A percentile compares a stretch with the other conserved stretches of the same genome.
These are phyloP conservation scores for Lichtheimia corymbifera DNA, from an alignment of 371 early-diverging fungal species.

Conservation along the genomic window DNA sequence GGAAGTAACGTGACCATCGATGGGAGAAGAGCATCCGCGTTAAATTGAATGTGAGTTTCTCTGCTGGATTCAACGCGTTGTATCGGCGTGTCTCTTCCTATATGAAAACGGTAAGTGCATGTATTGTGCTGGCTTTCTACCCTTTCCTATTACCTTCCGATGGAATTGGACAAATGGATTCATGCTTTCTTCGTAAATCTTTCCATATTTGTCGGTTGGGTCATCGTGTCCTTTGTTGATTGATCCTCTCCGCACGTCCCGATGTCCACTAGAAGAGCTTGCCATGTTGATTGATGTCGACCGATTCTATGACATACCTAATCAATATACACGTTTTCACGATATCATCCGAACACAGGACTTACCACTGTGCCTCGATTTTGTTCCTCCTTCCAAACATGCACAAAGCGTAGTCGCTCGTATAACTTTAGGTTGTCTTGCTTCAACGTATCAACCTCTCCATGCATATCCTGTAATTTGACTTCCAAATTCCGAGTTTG, in stretches of 20 bases:
- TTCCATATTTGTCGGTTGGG: constrained; percentile 69
- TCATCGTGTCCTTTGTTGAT: constrained; percentile 29
- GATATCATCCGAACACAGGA: neutral
- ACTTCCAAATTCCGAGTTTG: constrained; percentile 60
- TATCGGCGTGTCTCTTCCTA: constrained; percentile 74
- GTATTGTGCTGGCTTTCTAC: neutral
- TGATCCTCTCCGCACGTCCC: constrained; percentile 12
- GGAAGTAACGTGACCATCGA: constrained; percentile 70
- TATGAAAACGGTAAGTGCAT: neutral
- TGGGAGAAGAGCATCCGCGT: constrained; percentile 73
- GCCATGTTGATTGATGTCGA: constrained; percentile 21
- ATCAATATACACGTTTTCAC: neutral
- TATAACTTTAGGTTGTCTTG: constrained; percentile 86
- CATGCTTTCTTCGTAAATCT: constrained; percentile 81
- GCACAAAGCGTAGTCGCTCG: constrained; percentile 77
- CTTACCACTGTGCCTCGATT: constrained; percentile 30
- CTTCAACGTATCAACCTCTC: constrained; percentile 66
- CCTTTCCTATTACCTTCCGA: constrained; percentile 44
- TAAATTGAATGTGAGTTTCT: constrained; percentile 67
- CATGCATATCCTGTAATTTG: constrained; percentile 63
- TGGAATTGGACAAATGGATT: constrained; percentile 90
- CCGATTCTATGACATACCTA: constrained; percentile 12
- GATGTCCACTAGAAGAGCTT: constrained; percentile 7
- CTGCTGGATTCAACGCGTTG: constrained; percentile 74
- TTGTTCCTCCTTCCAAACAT: constrained; percentile 55